Percentiles rank a stretch among this genome's conserved stretches.
Conservation (phyloP, 441 rosid species). For the Syzygium syzygioides region DNA sequence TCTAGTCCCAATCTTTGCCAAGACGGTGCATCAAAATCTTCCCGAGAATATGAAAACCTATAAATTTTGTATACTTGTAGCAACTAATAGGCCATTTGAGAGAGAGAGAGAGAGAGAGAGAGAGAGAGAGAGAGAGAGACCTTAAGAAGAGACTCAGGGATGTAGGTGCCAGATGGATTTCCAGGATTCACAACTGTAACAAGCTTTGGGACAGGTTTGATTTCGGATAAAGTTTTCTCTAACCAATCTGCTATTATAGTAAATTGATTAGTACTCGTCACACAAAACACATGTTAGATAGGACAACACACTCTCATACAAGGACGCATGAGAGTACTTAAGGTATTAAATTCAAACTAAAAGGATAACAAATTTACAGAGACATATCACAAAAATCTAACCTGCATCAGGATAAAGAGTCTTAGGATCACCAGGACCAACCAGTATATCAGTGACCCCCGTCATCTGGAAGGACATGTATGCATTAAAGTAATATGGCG, state of each 20-base stretch:
- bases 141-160: constrained; percentile 84
- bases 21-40: neutral
- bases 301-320: no score
- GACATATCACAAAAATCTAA: constrained; percentile 1
- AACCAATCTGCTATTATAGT: constrained; percentile 70
- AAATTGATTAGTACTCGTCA: neutral
- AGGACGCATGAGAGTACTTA: no score
- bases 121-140: constrained; percentile 25
- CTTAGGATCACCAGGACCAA: constrained; percentile 66
- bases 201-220: constrained; percentile 83
- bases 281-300: neutral
- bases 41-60: neutral
- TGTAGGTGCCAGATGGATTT: constrained; percentile 89
- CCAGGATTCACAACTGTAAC: constrained; percentile 97
- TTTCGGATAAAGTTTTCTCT: constrained; percentile 55
- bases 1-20: neutral
- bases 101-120: neutral
- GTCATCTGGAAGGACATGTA: constrained; percentile 99
- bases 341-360: neutral
- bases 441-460: constrained; percentile 77
- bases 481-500: constrained; percentile 96
- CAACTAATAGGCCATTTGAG: neutral
- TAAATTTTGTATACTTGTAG: neutral
- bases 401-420: constrained; percentile 97
- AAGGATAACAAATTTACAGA: neutral